Evolutionary conservation across 1,284 basidiomycete genomes (phyloP), one percentile per base, ranked within the genome.

Genomic region (Heterobasidion parviporum): DNA sequence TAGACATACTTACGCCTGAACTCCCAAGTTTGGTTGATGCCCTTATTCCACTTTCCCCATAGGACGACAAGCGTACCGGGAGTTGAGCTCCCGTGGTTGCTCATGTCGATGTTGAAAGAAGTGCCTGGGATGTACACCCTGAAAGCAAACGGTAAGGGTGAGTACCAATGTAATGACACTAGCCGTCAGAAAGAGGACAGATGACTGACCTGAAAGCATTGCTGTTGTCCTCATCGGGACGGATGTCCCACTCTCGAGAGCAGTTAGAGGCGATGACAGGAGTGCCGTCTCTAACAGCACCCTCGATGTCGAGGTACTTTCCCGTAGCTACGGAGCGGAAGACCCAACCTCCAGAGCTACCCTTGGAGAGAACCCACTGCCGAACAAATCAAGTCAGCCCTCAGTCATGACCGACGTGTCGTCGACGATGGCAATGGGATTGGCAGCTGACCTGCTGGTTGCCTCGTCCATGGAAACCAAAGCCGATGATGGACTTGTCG

Each of bases 1-100:
- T 26, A 26, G 26, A 26, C 26, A 3, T 26, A 26, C 26, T 26
- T 26, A 16, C 45, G 52, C 51, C 60, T 50, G 53, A 65, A 15
- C 49, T 52, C 60, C 72, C 72, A 73, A 3, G 64, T 56, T 60
- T 74, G 72, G 35, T 72, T 68, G 14, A 62, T 9, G 0, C 63
- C 71, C 0, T 60, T 56, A 3, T 48, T 10, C 46, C 12, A 15
- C 14, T 10, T 48, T 14, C 16, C 12, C 14, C 12, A 48, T 9
- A 48, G 46, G 12, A 10, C 8, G 46, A 48, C 16, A 7, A 16
- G 46, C 9, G 46, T 48, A 2, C 46, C 46, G 26, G 46, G 26
- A 10, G 12, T 18, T 3, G 14, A 10, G 3, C 26, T 48, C 10
- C 46, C 46, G 26, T 16, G 46, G 12, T 18, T 16, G 26, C 9